Evolutionary conservation across 768 basidiomycete genomes (phyloP), one percentile per base, ranked within the genome.

Genomic region (Fibroporia radiculosa): DNA sequence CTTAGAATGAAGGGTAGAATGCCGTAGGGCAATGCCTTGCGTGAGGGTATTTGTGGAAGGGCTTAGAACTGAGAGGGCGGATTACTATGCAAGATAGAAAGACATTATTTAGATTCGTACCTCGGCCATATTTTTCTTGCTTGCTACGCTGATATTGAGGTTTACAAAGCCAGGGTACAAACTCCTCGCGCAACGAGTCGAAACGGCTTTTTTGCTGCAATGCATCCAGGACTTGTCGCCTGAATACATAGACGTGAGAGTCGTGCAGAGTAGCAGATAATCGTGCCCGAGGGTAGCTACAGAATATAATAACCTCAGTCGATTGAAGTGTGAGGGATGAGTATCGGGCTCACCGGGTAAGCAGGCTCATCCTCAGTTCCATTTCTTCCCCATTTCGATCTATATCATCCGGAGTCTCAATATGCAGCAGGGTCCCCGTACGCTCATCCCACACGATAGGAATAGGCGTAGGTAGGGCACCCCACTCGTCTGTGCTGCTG

Each of bases 131-230:
- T 63, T 79, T 83, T 37, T 62, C 64, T 51, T 69, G 68, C 53
- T 78, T 81, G 13, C 71, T 69, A 8, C 68, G 66, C 47, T 81
- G 82, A 60, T 91, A 91, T 49, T 88, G 86, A 5, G 87, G 67
- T 59, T 89, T 92, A 66, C 90, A 86, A 44, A 96, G 59, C 89
- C 92, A 96, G 0, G 93, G 93, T 10, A 97, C 60, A 56, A 96
- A 88, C 48, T 96, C 91, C 61, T 93, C 86, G 40, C 85, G 74
- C 41, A 97, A 71, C 13, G 92, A 95, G 40, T 89, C 82, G 32
- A 93, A 72, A 53, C 80, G 74, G 4, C 65, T 66, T 55, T 87
- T 88, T 48, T 78, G 73, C 10, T 77, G 72, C 22, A 93, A 67
- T 11, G 79, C 70, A 47, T 89, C 82, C 20, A 96, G 67, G 6